These are phyloP conservation scores for Umbelopsis sp. DNA, from an alignment of 192 early-diverging fungal species.

Conservation along the genomic window DNA sequence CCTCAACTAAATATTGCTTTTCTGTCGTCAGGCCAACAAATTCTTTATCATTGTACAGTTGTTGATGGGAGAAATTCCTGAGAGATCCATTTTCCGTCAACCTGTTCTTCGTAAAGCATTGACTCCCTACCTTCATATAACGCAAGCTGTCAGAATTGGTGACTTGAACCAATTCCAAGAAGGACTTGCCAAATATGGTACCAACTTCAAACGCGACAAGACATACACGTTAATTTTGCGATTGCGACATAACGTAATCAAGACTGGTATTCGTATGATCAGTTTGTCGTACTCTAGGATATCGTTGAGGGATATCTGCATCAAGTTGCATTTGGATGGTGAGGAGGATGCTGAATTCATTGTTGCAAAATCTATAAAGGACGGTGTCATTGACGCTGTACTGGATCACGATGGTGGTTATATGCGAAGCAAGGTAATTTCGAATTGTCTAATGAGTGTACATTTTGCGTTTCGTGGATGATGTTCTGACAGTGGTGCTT, in stretches of 20 bases:
- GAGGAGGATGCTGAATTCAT: constrained; percentile 99
- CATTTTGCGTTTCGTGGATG: neutral
- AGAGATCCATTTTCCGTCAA: constrained; percentile 90
- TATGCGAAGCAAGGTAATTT: constrained; percentile 79
- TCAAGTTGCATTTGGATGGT: constrained; percentile 95
- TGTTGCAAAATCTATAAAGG: constrained; percentile 97
- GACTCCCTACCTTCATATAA: constrained; percentile 91
- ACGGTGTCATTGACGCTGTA: constrained; percentile 98
- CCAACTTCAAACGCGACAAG: constrained; percentile 84
- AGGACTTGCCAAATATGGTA: constrained; percentile 69
- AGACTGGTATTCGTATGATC: constrained; percentile 97
- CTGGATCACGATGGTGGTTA: constrained; percentile 93
- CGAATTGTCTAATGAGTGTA: neutral
- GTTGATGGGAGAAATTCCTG: constrained; percentile 98
- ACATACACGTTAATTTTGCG: constrained; percentile 90
- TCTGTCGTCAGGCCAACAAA: constrained; percentile 73
- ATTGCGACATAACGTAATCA: constrained; percentile 99
- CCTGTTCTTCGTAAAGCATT: constrained; percentile 83
- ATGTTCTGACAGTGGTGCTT: neutral
- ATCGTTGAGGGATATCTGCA: constrained; percentile 92
- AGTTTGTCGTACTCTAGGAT: constrained; percentile 95
- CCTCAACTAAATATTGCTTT: neutral
- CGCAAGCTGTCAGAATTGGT: constrained; percentile 95
- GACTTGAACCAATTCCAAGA: constrained; percentile 95
- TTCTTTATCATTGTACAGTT: constrained; percentile 96